Evolutionary conservation across 2,329 filamentous ascomycete genomes (phyloP).

Genomic region (Aspergillus viridinutans): DNA sequence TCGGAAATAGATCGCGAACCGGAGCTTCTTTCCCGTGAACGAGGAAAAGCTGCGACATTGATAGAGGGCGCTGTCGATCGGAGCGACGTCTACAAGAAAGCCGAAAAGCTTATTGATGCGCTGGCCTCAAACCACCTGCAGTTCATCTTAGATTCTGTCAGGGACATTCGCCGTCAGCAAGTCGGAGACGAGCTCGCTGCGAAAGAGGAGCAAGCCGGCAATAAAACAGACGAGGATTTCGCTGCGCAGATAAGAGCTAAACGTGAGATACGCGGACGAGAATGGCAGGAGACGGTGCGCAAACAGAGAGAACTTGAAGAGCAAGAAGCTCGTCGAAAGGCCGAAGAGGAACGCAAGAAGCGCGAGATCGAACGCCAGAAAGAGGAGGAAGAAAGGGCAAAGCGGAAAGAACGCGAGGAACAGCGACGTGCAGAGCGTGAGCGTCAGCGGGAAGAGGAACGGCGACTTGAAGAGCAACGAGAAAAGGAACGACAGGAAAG

Average conservation of each 20-base stretch:
- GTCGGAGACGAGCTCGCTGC: constrained; percentile 55
- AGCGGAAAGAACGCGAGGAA: constrained; percentile 49
- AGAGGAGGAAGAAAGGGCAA: constrained; percentile 44
- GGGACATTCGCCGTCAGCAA: constrained; percentile 55
- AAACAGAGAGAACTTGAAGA: constrained; percentile 50
- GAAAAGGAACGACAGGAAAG: constrained; percentile 49
- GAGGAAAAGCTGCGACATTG: constrained; percentile 58
- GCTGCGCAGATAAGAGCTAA: constrained; percentile 50
- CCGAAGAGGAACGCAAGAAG: constrained; percentile 41
- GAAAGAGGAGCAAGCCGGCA: constrained; percentile 52
- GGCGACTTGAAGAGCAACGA: constrained; percentile 50
- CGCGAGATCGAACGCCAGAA: constrained; percentile 42
- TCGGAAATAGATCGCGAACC: constrained; percentile 60
- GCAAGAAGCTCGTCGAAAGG: constrained; percentile 37
- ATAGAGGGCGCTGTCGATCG: constrained; percentile 62
- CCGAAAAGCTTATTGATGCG: constrained; percentile 51
- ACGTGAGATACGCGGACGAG: constrained; percentile 48
- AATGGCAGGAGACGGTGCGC: constrained; percentile 47
- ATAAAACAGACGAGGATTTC: constrained; percentile 59
- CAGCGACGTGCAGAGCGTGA: constrained; percentile 47
- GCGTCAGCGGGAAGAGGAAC: constrained; percentile 50
- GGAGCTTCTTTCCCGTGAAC: constrained; percentile 57
- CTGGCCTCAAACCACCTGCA: constrained; percentile 53
- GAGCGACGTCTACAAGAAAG: constrained; percentile 57
- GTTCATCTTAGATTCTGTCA: constrained; percentile 50